Percentiles rank a stretch among this genome's conserved stretches.
These are phyloP conservation scores for Bromus sterilis DNA, from an alignment of 176 grass and related monocot species.

Conservation along the genomic window DNA sequence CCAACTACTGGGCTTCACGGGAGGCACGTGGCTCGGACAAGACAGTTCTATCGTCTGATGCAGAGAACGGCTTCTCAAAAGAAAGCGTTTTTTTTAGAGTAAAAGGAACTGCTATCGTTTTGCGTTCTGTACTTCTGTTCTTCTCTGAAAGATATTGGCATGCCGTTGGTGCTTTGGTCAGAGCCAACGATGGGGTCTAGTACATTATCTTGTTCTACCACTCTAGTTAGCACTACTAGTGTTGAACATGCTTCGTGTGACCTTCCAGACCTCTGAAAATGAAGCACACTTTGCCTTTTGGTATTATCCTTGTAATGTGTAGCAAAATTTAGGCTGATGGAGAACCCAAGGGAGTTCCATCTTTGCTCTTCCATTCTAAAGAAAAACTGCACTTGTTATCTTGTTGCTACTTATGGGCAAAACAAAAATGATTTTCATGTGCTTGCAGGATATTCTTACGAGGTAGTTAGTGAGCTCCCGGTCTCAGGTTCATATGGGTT, in stretches of 20 bases:
- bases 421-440: no score
- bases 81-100: no score
- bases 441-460: no score
- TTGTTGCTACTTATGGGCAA: neutral
- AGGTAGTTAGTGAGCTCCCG: no score
- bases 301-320: no score
- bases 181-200: neutral
- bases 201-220: neutral
- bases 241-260: no score
- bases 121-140: neutral
- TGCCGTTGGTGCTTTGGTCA: neutral
- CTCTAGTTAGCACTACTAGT: neutral
- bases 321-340: neutral
- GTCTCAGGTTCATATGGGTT: neutral
- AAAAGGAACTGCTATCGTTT: neutral
- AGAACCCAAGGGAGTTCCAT: neutral
- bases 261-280: neutral
- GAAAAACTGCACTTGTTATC: neutral
- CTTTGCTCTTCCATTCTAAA: neutral
- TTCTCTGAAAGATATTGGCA: neutral
- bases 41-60: neutral
- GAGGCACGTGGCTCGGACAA: neutral
- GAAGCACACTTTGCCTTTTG: no score
- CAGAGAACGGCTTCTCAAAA: neutral
- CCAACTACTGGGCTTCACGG: neutral